Base-by-base conservation (phyloP, 352 stramenopile species). In the Pythium pyrilobum region DNA sequence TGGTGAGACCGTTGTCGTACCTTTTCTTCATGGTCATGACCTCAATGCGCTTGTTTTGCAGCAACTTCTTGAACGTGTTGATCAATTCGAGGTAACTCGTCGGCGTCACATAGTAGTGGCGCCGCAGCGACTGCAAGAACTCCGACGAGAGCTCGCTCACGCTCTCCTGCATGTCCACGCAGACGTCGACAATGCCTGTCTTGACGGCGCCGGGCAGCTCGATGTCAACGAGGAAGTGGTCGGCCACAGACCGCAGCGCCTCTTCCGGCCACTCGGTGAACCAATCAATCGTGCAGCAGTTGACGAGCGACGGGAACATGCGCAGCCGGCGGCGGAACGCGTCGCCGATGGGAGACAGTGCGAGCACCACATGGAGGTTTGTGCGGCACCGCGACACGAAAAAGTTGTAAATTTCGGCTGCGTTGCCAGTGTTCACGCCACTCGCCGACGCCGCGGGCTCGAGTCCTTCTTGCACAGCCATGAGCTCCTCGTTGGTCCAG, bases 221-320 rank as follows among this genome's bases (percentile, higher is more conserved):
- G 12, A 97, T 77, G 45, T 96, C 80, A 16, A 93, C 72, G 1
- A 98, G 69, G 52, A 97, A 97, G 58, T 96, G 84, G 32, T 96
- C 77, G 10, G 92, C 95, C 7, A 98, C 95, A 4, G 83, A 96
- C 13, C 85, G 80, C 40, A 98, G 69, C 15, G 95, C 95, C 67
- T 98, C 92, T 40, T 96, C 77, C 0, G 95, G 95, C 95, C 95
- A 98, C 49, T 97, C 92, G 0, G 89, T 89, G 66, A 98, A 98
- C 93, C 94, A 98, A 47, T 98, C 94, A 54, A 98, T 98, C 33
- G 94, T 98, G 59, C 92, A 98, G 65, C 94, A 98, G 62, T 98
- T 98, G 4, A 98, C 92, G 2, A 98, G 77, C 21, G 94, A 96
- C 21, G 95, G 95, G 56, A 98, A 98, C 92, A 98, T 98, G 8